Evolutionary conservation across 139 green algal species (phyloP).

Genomic region (Chlorella ohadii): DNA sequence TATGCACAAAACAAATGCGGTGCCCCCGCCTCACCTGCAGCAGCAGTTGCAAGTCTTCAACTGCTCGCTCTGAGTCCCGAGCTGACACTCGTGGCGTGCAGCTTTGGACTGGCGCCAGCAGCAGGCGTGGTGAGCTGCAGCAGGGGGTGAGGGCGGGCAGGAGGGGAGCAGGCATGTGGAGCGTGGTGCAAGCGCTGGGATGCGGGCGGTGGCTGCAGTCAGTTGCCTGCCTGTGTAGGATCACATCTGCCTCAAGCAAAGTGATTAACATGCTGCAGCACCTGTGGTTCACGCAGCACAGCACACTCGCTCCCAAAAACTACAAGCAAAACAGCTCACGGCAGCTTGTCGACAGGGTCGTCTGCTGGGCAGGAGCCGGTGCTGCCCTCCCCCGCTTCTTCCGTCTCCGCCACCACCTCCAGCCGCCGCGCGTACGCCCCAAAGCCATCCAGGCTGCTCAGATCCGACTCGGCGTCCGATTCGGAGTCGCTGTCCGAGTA

Average conservation of each 20-base stretch:
- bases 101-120: neutral
- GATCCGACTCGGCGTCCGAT: slow-evolving; percentile 18
- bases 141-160: no score
- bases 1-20: neutral
- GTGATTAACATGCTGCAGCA: no score
- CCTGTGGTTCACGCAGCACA: no score
- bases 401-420: neutral
- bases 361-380: neutral
- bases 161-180: no score
- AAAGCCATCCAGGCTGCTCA: slow-evolving; percentile 23
- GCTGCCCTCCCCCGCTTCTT: neutral
- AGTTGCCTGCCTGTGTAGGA: no score
- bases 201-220: no score
- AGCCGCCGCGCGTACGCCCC: neutral
- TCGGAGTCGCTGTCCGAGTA: neutral
- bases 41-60: slow-evolving; percentile 3
- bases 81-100: slow-evolving; percentile 2
- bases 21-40: neutral
- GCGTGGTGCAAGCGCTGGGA: no score
- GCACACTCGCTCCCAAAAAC: no score
- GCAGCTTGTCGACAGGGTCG: neutral
- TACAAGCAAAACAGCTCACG: slow-evolving; percentile 3
- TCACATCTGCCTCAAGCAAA: no score
- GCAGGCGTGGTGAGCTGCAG: slow-evolving; percentile 21
- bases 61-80: neutral